These are phyloP conservation scores for Pseudopyricularia javanii DNA, from an alignment of 2,329 filamentous ascomycete species.

Conservation along the genomic window DNA sequence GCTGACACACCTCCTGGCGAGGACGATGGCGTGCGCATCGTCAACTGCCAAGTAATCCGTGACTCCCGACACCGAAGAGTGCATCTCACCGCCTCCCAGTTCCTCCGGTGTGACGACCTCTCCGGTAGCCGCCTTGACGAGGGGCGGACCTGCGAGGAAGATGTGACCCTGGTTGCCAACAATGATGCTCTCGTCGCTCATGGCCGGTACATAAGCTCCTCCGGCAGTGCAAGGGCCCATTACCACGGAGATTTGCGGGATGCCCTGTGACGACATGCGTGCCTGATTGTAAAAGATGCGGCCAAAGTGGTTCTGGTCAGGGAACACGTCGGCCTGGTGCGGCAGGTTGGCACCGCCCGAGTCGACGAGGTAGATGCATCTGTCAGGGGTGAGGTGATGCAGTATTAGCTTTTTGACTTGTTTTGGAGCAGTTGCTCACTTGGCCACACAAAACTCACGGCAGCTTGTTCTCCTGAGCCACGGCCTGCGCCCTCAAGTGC, in stretches of 20 bases:
- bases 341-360: constrained; percentile 92
- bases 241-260: constrained; percentile 87
- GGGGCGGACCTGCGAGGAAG: constrained; percentile 84
- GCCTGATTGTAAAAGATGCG: constrained; percentile 98
- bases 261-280: constrained; percentile 76
- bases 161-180: constrained; percentile 83
- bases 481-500: constrained; percentile 81
- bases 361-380: constrained; percentile 91
- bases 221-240: constrained; percentile 97
- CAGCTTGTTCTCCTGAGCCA: constrained; percentile 75
- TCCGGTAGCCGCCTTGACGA: constrained; percentile 92
- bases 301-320: constrained; percentile 87
- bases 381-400: constrained; percentile 11
- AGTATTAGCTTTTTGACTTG: background rate
- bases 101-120: constrained; percentile 87
- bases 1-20: constrained; percentile 70
- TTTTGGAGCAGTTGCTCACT: constrained; percentile 12
- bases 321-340: constrained; percentile 91
- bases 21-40: constrained; percentile 79
- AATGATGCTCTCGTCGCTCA: constrained; percentile 97
- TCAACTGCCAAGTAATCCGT: constrained; percentile 92
- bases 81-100: constrained; percentile 78
- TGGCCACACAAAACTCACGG: too few relatives aligned
- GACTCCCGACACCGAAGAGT: constrained; percentile 83
- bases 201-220: constrained; percentile 89